Conservation (phyloP, 257 asterid genomes). For the Solanum commersonii region DNA sequence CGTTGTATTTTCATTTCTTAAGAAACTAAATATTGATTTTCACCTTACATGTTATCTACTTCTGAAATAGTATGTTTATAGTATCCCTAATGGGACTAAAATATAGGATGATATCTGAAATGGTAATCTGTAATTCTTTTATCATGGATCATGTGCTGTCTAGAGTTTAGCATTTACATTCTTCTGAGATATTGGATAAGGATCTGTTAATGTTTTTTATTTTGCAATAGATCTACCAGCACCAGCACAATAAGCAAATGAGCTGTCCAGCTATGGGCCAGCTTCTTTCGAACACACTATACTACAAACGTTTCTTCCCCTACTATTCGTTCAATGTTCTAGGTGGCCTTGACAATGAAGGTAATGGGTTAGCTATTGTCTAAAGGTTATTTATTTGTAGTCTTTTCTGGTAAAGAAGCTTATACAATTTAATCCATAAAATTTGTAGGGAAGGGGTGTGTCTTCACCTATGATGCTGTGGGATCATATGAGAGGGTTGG, state of each 20-base stretch:
- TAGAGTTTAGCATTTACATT: neutral
- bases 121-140: neutral
- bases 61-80: neutral
- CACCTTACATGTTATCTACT: neutral
- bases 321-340: conserved; percentile 84
- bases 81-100: neutral
- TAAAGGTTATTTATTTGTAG: neutral
- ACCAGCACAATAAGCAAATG: conserved; percentile 96
- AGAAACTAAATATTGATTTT: neutral
- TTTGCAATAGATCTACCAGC: conserved; percentile 58
- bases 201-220: neutral
- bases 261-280: conserved; percentile 99
- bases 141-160: neutral
- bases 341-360: conserved; percentile 92
- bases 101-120: neutral
- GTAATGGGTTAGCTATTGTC: conserved; percentile 16
- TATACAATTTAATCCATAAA: neutral
- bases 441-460: conserved; percentile 83
- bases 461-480: conserved; percentile 93
- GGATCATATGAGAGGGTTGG: conserved; percentile 98
- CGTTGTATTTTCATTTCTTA: neutral
- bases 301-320: conserved; percentile 89
- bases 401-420: neutral
- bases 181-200: neutral
- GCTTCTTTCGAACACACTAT: conserved; percentile 76